phyloP scores from a whole-genome alignment of 1,284 basidiomycete species.

The Ustilago esculenta region DNA sequence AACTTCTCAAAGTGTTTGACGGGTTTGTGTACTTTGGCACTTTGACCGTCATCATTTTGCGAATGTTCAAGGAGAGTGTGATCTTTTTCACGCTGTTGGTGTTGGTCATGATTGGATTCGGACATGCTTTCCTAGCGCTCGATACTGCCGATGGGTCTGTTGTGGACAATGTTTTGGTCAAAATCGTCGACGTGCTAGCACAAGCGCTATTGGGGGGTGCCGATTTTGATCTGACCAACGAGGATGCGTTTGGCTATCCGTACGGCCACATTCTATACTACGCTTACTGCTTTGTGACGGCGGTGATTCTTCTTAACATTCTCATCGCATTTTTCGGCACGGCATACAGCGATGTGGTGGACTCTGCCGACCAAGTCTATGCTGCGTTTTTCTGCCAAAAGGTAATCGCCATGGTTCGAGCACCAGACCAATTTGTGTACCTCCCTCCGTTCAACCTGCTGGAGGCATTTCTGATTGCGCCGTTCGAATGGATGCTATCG shows the following conservation, averaged over 20 bases:
- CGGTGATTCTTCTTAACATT: constrained; percentile 70
- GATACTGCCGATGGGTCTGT: constrained; percentile 86
- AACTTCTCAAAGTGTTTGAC: constrained; percentile 54
- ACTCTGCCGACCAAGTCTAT: constrained; percentile 48
- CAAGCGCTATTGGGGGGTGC: constrained; percentile 76
- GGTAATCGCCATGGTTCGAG: constrained; percentile 71
- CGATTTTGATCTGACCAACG: constrained; percentile 47
- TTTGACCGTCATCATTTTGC: constrained; percentile 63
- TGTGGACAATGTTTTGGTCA: constrained; percentile 69
- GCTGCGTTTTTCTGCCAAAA: constrained; percentile 52
- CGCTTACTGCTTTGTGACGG: constrained; percentile 50
- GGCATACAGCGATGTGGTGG: constrained; percentile 62
- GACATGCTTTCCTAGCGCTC: constrained; percentile 84
- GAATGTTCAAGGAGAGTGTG: constrained; percentile 90
- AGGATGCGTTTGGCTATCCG: constrained; percentile 55
- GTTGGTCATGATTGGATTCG: constrained; percentile 83
- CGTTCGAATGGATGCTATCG: constrained; percentile 77
- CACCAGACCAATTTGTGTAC: constrained; percentile 74
- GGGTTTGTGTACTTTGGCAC: constrained; percentile 71
- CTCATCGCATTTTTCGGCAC: constrained; percentile 82
- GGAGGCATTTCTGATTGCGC: constrained; percentile 81
- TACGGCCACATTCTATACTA: constrained; percentile 83
- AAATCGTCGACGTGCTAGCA: constrained; percentile 80
- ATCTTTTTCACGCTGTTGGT: constrained; percentile 73
- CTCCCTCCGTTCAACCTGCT: constrained; percentile 79